Conservation (phyloP, 2,329 filamentous ascomycete genomes). For the Blastomyces percursus region DNA sequence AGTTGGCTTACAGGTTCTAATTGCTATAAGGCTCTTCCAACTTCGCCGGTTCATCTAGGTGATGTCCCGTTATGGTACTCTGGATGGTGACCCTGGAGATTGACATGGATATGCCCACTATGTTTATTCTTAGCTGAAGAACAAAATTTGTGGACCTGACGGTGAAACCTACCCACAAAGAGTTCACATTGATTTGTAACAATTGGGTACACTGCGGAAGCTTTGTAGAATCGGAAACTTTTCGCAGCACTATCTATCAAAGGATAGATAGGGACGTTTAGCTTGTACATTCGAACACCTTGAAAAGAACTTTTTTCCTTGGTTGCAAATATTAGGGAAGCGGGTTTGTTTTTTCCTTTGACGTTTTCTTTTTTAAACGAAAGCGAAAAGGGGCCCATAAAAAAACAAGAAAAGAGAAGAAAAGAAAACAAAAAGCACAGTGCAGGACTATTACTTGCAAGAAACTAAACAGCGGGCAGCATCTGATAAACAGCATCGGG, state of each 20-base stretch:
- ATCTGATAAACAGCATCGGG: neutral
- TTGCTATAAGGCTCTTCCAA: neutral
- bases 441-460: neutral
- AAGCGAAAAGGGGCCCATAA: neutral
- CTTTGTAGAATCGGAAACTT: neutral
- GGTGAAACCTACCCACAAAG: neutral
- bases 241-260: neutral
- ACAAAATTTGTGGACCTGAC: neutral
- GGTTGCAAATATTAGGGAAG: neutral
- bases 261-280: neutral
- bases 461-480: neutral
- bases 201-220: neutral
- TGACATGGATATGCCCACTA: neutral
- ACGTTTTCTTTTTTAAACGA: neutral
- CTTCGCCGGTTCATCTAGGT: neutral
- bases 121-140: neutral
- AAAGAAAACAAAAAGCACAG: neutral
- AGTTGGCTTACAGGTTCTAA: neutral
- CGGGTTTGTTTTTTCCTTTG: neutral
- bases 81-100: neutral
- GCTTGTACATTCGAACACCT: neutral
- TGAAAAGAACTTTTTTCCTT: neutral
- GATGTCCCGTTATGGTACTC: neutral
- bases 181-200: neutral
- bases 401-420: too few species aligned